Evolutionary conservation across 306 rosid genomes (phyloP).

Genomic region (Prunus dulcis): DNA sequence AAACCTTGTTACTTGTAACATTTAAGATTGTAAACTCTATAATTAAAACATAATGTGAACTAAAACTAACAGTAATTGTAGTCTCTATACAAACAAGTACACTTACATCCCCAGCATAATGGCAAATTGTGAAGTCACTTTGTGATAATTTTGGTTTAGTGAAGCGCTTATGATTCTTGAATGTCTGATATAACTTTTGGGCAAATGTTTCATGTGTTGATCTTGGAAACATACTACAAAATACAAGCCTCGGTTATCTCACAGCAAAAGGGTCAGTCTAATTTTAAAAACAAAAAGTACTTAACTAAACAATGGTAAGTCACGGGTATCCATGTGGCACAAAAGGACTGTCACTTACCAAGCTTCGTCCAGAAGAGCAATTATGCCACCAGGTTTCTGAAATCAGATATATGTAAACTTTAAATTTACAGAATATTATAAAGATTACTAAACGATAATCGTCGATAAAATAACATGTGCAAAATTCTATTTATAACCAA

Average conservation of each 20-base stretch:
- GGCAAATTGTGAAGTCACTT: constrained; percentile 96
- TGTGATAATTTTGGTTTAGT: constrained; percentile 87
- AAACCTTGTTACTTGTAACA: constrained; percentile 16
- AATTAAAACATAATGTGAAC: constrained; percentile 11
- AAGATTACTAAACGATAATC: not conserved
- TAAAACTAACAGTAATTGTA: not conserved
- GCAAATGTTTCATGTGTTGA: constrained; percentile 98
- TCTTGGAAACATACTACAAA: constrained; percentile 96
- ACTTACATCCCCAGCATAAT: constrained; percentile 99
- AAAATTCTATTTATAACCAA: not conserved
- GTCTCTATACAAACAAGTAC: constrained; percentile 1
- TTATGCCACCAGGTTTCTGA: constrained; percentile 99
- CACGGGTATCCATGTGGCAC: not conserved
- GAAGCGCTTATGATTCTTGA: constrained; percentile 88
- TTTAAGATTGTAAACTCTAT: constrained; percentile 12
- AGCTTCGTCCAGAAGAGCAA: constrained; percentile 98
- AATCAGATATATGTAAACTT: constrained; percentile 23
- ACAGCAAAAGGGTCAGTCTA: constrained; percentile 6
- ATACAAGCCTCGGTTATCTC: constrained; percentile 22
- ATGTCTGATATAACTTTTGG: constrained; percentile 93
- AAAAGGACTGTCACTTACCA: constrained; percentile 55
- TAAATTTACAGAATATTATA: constrained; percentile 4
- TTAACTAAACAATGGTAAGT: constrained; percentile 12
- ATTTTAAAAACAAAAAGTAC: not conserved
- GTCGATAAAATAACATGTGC: not conserved